Evolutionary conservation across 768 basidiomycete species (phyloP).

Genomic region (Leccinum subgranulosum): DNA sequence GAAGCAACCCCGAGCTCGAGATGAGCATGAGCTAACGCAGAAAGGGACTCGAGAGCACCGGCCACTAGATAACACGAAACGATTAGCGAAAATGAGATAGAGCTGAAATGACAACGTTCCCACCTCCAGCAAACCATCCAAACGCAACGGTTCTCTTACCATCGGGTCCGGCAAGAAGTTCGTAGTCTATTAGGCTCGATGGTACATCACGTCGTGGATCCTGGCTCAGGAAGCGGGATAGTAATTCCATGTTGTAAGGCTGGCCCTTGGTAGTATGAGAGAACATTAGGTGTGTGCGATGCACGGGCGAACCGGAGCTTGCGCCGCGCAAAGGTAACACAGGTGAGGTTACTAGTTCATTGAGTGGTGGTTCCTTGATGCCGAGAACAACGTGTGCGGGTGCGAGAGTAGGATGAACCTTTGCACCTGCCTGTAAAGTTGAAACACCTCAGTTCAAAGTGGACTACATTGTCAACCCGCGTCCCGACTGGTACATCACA

Average conservation of each 20-base stretch:
- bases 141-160: slow-evolving; percentile 85
- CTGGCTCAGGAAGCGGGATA: slow-evolving; percentile 57
- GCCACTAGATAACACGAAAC: slow-evolving; percentile 50
- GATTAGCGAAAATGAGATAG: not conserved
- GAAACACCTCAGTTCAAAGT: slow-evolving; percentile 1
- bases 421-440: slow-evolving; percentile 69
- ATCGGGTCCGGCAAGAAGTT: slow-evolving; percentile 60
- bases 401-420: slow-evolving; percentile 50
- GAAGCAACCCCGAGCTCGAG: slow-evolving; percentile 76
- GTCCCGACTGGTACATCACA: not conserved
- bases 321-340: slow-evolving; percentile 26
- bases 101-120: slow-evolving; percentile 13
- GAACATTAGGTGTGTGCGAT: slow-evolving; percentile 85
- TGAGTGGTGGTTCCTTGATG: slow-evolving; percentile 82
- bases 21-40: slow-evolving; percentile 73
- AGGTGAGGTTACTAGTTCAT: slow-evolving; percentile 52
- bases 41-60: slow-evolving; percentile 79
- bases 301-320: slow-evolving; percentile 20
- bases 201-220: slow-evolving; percentile 20
- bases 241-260: slow-evolving; percentile 76
- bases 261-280: slow-evolving; percentile 90
- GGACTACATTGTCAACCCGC: not conserved
- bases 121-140: slow-evolving; percentile 91
- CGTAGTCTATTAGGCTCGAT: slow-evolving; percentile 78
- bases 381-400: slow-evolving; percentile 77